Conservation (phyloP, 441 rosid genomes). For the Viola pubescens region DNA sequence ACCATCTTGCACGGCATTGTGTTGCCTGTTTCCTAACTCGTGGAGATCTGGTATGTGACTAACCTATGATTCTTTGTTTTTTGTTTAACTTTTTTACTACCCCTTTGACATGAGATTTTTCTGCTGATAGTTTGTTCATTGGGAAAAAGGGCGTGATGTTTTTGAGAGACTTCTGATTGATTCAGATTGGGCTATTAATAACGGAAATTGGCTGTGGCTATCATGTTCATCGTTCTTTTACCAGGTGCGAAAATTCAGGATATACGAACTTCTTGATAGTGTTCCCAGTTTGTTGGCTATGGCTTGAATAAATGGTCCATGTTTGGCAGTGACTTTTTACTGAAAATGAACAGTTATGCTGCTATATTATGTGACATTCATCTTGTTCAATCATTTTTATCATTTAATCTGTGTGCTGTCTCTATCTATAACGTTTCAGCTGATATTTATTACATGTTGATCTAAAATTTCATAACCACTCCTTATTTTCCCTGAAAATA, state of each 20-base stretch:
- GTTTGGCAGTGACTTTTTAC: no score
- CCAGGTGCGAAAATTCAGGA: conserved; percentile 44
- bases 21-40: conserved; percentile 96
- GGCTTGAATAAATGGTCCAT: conserved; percentile 1
- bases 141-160: conserved; percentile 97
- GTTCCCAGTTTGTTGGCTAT: not conserved
- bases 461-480: no score
- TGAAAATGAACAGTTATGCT: no score
- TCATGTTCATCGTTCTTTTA: conserved; percentile 97
- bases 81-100: not conserved
- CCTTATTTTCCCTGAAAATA: no score
- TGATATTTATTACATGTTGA: no score
- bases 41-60: conserved; percentile 69
- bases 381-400: no score
- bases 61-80: conserved; percentile 7
- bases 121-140: conserved; percentile 74
- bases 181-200: conserved; percentile 93
- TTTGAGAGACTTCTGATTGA: conserved; percentile 89
- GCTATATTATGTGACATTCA: no score
- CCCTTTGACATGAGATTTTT: conserved; percentile 21
- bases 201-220: conserved; percentile 93
- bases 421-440: no score
- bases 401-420: no score
- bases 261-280: conserved; percentile 4
- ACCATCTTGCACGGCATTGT: conserved; percentile 85